Evolutionary conservation across 345 rosid genomes (phyloP).

Genomic region (Linum lewisii): DNA sequence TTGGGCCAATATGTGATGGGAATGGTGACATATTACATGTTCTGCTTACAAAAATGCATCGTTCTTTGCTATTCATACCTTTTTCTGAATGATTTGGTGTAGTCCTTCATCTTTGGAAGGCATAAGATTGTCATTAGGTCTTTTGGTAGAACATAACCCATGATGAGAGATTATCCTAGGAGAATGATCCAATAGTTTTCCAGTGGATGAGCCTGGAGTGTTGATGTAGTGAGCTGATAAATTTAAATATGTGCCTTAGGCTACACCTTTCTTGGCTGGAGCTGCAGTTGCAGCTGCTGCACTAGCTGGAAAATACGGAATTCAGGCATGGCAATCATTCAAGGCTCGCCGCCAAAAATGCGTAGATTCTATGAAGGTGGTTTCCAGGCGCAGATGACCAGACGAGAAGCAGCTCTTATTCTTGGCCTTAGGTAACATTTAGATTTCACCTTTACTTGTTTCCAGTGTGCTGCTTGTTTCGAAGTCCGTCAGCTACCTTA

Average conservation of each 20-base stretch:
- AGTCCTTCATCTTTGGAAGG: too few species aligned
- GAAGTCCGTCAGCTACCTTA: neutral
- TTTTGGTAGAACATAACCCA: neutral
- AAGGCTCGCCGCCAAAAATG: slow-evolving; percentile 53
- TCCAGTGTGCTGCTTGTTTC: neutral
- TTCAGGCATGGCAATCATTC: slow-evolving; percentile 85
- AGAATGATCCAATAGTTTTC: too few species aligned
- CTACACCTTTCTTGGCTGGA: slow-evolving; percentile 74
- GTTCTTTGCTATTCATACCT: too few species aligned
- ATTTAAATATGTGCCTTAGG: slow-evolving; percentile 25
- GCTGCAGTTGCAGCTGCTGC: slow-evolving; percentile 81
- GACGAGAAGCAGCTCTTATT: slow-evolving; percentile 70
- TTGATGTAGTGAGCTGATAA: too few species aligned
- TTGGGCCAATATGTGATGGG: too few species aligned
- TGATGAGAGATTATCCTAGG: neutral
- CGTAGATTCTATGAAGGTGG: slow-evolving; percentile 75
- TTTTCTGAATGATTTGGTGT: too few species aligned
- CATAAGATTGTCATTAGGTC: too few species aligned
- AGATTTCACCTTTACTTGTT: neutral
- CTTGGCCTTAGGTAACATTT: slow-evolving; percentile 52
- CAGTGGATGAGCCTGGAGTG: neutral
- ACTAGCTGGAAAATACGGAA: slow-evolving; percentile 70
- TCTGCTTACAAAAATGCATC: too few species aligned
- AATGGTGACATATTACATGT: too few species aligned
- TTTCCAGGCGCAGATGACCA: slow-evolving; percentile 67